Conservation (phyloP, 306 rosid genomes). For the Citrullus mucosospermus region DNA sequence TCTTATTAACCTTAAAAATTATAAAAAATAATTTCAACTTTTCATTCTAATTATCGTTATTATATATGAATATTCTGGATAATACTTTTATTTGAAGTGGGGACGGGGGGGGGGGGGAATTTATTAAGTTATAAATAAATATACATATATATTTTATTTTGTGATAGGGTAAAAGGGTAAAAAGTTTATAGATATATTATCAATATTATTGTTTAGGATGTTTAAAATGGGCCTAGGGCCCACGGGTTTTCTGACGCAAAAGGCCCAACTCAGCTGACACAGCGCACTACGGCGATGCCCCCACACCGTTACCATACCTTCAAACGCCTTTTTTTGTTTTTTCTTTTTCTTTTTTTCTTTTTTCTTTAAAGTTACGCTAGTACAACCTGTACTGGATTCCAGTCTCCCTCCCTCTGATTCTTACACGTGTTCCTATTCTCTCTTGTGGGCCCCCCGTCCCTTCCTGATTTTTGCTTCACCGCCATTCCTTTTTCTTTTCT, state of each 20-base stretch:
- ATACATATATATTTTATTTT: no score
- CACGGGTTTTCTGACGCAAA: not conserved
- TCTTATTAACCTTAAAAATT: no score
- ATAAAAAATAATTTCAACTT: no score
- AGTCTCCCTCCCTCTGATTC: not conserved
- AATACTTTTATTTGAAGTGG: no score
- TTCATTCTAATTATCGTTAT: no score
- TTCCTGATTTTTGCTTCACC: not conserved
- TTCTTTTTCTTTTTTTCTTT: no score
- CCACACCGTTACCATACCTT: conserved; percentile 1
- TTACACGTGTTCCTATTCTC: conserved; percentile 5
- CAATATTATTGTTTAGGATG: not conserved
- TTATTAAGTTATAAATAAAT: no score
- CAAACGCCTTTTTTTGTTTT: not conserved
- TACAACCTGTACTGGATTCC: conserved; percentile 16
- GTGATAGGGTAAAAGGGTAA: no score
- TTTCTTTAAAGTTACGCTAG: conserved; percentile 2
- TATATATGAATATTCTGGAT: no score
- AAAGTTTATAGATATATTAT: no score
- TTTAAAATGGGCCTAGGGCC: conserved; percentile 8
- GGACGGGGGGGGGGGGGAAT: no score
- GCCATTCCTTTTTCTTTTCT: not conserved
- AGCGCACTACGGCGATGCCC: not conserved
- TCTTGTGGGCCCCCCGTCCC: not conserved
- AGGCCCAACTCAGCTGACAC: conserved; percentile 14